These are phyloP conservation scores for Cyphellophora europaea DNA, from an alignment of 2,329 filamentous ascomycete species.

Conservation along the genomic window DNA sequence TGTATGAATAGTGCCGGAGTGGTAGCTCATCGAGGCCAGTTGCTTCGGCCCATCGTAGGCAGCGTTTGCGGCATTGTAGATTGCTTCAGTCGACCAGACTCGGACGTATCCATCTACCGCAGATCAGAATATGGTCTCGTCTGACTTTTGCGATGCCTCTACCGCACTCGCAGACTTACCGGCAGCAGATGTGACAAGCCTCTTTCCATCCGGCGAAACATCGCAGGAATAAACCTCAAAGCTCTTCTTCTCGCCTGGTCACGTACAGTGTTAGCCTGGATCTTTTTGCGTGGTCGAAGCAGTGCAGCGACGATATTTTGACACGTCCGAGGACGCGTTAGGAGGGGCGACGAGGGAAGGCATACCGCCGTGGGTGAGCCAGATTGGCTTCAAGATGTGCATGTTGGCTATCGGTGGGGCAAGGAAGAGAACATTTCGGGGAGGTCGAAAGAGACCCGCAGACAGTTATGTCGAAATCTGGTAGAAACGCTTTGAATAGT, in stretches of 20 bases:
- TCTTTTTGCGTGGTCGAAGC: neutral
- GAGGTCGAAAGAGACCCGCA: too few species aligned
- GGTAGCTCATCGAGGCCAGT: slow-evolving; percentile 95
- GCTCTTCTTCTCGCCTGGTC: slow-evolving; percentile 83
- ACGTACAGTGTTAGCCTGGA: slow-evolving; percentile 8
- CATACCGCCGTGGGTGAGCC: slow-evolving; percentile 85
- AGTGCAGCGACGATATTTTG: slow-evolving; percentile 4
- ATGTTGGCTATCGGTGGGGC: too few species aligned
- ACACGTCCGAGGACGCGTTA: slow-evolving; percentile 15
- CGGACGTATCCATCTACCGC: slow-evolving; percentile 80
- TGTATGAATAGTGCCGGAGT: slow-evolving; percentile 93
- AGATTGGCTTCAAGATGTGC: slow-evolving; percentile 88
- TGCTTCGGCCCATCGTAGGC: slow-evolving; percentile 74
- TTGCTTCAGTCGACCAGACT: slow-evolving; percentile 93
- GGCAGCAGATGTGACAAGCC: slow-evolving; percentile 88
- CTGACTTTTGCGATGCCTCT: neutral
- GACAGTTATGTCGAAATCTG: too few species aligned
- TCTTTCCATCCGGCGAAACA: slow-evolving; percentile 85
- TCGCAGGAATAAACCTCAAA: slow-evolving; percentile 98
- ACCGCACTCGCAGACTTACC: too few species aligned
- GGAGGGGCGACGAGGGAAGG: slow-evolving; percentile 14
- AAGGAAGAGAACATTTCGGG: too few species aligned
- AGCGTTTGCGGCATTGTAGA: slow-evolving; percentile 68
- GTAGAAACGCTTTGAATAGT: too few species aligned
- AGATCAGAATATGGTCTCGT: slow-evolving; percentile 14